Evolutionary conservation across 2,329 filamentous ascomycete genomes (phyloP).

Genomic region (Penicillium sp.): DNA sequence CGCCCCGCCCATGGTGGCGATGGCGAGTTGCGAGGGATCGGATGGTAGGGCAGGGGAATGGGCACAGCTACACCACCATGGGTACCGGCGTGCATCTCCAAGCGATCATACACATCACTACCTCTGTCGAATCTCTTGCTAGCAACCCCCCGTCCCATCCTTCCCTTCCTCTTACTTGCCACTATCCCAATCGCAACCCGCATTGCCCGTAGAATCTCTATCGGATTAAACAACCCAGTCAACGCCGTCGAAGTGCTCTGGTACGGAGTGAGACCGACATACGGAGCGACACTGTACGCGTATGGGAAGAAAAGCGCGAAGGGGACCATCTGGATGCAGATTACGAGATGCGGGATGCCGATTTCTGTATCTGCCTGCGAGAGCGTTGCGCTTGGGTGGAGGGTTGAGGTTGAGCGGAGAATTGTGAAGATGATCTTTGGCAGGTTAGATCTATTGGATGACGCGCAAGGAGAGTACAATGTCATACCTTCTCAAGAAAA

Average conservation of each 20-base stretch:
- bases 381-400: slow-evolving; percentile 30
- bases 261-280: slow-evolving; percentile 15
- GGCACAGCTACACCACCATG: too few relatives aligned
- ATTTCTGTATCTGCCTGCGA: slow-evolving; percentile 37
- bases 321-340: slow-evolving; percentile 38
- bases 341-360: slow-evolving; percentile 37
- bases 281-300: slow-evolving; percentile 34
- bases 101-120: too few relatives aligned
- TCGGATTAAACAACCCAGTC: not conserved
- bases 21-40: too few relatives aligned
- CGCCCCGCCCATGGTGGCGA: too few relatives aligned
- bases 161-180: not conserved
- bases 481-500: slow-evolving; percentile 29
- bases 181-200: not conserved
- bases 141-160: too few relatives aligned
- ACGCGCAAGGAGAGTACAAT: too few relatives aligned
- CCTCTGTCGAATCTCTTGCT: too few relatives aligned
- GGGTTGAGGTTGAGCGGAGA: slow-evolving; percentile 24
- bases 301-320: slow-evolving; percentile 38
- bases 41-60: too few relatives aligned
- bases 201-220: slow-evolving; percentile 1
- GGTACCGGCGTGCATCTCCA: too few relatives aligned
- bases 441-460: too few relatives aligned
- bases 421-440: slow-evolving; percentile 35
- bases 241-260: not conserved